A percentile compares a stretch with the other conserved stretches of the same genome.
phyloP scores from a whole-genome alignment of 1,284 basidiomycete genomes.

The Leccinum colubrinum region DNA sequence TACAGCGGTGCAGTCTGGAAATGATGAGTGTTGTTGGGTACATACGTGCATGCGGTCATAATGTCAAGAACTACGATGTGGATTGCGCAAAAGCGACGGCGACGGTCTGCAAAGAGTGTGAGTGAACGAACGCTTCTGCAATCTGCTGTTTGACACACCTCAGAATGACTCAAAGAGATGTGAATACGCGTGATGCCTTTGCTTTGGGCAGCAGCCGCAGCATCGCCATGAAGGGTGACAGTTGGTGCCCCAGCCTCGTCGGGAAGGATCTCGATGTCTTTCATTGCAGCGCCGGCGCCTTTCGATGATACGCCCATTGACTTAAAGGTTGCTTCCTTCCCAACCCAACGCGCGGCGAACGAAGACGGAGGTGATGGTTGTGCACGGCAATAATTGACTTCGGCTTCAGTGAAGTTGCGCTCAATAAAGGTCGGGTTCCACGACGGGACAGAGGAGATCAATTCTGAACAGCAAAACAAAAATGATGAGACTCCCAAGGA shows the following conservation, averaged over 20 bases:
- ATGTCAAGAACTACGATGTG: conserved; percentile 22
- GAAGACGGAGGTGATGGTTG: conserved; percentile 89
- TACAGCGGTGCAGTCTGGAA: neutral
- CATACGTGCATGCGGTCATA: conserved; percentile 6
- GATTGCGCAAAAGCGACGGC: conserved; percentile 84
- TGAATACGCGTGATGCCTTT: conserved; percentile 78
- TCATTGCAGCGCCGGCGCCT: conserved; percentile 91
- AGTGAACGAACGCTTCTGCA: conserved; percentile 11
- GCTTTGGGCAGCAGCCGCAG: conserved; percentile 66
- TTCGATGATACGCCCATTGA: conserved; percentile 90
- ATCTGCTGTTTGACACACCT: conserved; percentile 48
- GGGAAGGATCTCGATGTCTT: conserved; percentile 94
- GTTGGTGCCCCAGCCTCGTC: conserved; percentile 67
- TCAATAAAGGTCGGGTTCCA: conserved; percentile 87
- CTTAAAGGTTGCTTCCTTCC: conserved; percentile 99
- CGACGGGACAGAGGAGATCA: conserved; percentile 91
- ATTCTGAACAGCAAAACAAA: conserved; percentile 52
- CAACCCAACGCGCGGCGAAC: conserved; percentile 95
- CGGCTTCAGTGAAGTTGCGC: conserved; percentile 92
- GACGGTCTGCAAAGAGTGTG: conserved; percentile 50
- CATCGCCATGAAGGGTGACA: conserved; percentile 84
- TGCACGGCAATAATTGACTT: conserved; percentile 84
- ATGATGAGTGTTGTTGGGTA: conserved; percentile 3
- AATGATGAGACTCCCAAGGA: conserved; percentile 13
- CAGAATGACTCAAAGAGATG: conserved; percentile 91